Percentiles rank a stretch among this genome's conserved stretches.
These are phyloP conservation scores for Centrapalus pauciflorus DNA, from an alignment of 129 eudicot species.

Conservation along the genomic window DNA sequence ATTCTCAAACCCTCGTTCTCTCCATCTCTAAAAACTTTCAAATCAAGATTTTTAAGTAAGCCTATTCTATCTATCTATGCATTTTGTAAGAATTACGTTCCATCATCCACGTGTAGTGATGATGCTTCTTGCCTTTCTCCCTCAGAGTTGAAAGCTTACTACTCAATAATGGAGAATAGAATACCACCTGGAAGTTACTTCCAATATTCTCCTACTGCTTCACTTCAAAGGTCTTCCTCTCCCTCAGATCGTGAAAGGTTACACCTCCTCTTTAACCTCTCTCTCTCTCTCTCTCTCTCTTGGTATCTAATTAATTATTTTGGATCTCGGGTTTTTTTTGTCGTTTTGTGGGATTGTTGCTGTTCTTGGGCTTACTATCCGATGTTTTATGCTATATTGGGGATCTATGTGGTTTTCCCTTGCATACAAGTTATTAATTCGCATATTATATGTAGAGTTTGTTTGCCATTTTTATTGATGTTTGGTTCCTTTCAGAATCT, in stretches of 20 bases:
- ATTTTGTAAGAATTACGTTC: no score
- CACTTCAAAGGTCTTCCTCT: constrained; percentile 66
- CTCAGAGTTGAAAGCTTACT: constrained; percentile 17
- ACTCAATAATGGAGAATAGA: constrained; percentile 52
- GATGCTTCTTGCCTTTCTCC: not conserved
- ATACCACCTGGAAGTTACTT: constrained; percentile 75
- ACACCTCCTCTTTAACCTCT: not conserved
- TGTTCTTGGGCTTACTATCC: constrained; percentile 4
- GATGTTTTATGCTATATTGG: constrained; percentile 7
- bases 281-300: not conserved
- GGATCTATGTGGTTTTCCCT: constrained; percentile 5
- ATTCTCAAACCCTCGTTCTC: constrained; percentile 15
- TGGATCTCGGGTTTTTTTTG: constrained; percentile 31
- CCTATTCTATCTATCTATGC: not conserved
- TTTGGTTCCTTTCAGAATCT: constrained; percentile 6
- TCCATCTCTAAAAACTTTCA: not conserved
- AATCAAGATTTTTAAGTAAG: constrained; percentile 19
- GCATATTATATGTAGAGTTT: not conserved
- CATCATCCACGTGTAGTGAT: not conserved
- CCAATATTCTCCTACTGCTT: constrained; percentile 68
- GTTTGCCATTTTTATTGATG: not conserved
- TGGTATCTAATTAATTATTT: constrained; percentile 5
- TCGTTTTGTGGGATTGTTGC: constrained; percentile 14
- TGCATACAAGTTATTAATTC: not conserved
- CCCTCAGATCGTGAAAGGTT: constrained; percentile 75